Conservation (phyloP, 495 filamentous ascomycete species). For the Penicillium roqueforti region DNA sequence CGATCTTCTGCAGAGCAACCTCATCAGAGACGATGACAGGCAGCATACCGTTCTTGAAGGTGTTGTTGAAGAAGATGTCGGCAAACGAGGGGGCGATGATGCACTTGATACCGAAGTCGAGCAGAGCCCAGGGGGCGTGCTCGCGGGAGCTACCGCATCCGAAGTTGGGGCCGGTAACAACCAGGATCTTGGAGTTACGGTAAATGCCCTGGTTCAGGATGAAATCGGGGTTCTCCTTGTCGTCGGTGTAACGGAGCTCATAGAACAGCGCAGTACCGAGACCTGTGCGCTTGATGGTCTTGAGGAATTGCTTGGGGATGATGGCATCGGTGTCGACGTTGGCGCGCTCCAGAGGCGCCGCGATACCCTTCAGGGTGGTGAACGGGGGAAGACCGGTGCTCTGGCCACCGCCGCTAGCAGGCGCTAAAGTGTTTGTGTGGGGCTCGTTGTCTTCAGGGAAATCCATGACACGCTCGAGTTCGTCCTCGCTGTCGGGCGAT, state of each 20-base stretch:
- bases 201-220: slow-evolving; percentile 89
- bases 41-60: slow-evolving; percentile 99
- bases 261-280: slow-evolving; percentile 85
- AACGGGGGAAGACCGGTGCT: slow-evolving; percentile 76
- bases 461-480: slow-evolving; percentile 73
- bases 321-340: slow-evolving; percentile 98
- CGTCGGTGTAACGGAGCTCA: slow-evolving; percentile 74
- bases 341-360: slow-evolving; percentile 77
- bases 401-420: slow-evolving; percentile 31
- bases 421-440: slow-evolving; percentile 51
- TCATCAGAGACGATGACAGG: slow-evolving; percentile 72
- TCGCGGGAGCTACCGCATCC: slow-evolving; percentile 92
- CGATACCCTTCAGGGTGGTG: slow-evolving; percentile 74
- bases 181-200: slow-evolving; percentile 80
- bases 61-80: slow-evolving; percentile 99
- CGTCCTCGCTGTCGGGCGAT: slow-evolving; percentile 70
- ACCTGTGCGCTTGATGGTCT: slow-evolving; percentile 98
- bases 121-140: slow-evolving; percentile 95
- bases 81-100: slow-evolving; percentile 90
- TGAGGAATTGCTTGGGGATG: slow-evolving; percentile 98
- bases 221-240: slow-evolving; percentile 72
- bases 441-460: slow-evolving; percentile 66
- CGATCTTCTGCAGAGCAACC: slow-evolving; percentile 62
- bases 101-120: slow-evolving; percentile 93
- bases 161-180: slow-evolving; percentile 92